Evolutionary conservation across 306 rosid species (phyloP).

Genomic region (Ochetophila trinervis): DNA sequence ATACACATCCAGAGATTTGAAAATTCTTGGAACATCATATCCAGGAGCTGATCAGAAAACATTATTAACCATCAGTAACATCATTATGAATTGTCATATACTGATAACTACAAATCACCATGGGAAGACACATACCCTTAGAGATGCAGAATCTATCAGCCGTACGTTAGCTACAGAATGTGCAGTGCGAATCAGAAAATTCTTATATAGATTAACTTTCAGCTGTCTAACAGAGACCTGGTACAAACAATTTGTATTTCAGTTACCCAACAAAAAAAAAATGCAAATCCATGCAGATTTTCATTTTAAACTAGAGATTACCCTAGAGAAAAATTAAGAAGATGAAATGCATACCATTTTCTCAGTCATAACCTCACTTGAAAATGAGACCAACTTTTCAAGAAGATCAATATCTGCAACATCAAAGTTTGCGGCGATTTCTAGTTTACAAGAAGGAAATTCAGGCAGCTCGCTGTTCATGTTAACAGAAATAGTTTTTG

Average conservation of each 20-base stretch:
- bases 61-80: too few relatives aligned
- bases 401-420: slow-evolving; percentile 43
- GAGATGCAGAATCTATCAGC: slow-evolving; percentile 58
- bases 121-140: slow-evolving; percentile 44
- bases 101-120: slow-evolving; percentile 1
- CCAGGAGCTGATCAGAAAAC: slow-evolving; percentile 55
- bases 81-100: slow-evolving; percentile 22
- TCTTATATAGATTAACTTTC: slow-evolving; percentile 48
- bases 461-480: slow-evolving; percentile 26
- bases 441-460: slow-evolving; percentile 39
- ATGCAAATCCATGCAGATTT: too few relatives aligned
- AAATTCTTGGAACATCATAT: slow-evolving; percentile 55
- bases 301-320: not conserved
- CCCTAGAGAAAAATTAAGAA: not conserved
- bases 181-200: slow-evolving; percentile 62
- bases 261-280: not conserved
- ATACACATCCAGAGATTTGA: slow-evolving; percentile 60
- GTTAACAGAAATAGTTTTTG: slow-evolving; percentile 39
- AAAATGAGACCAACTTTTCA: slow-evolving; percentile 44
- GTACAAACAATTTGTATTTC: slow-evolving; percentile 5
- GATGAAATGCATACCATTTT: slow-evolving; percentile 29
- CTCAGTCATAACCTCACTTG: slow-evolving; percentile 37
- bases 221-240: slow-evolving; percentile 56
- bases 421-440: slow-evolving; percentile 37
- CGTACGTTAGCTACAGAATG: slow-evolving; percentile 49